Conservation (phyloP, 495 filamentous ascomycete species). For the Xylaria scruposa region DNA sequence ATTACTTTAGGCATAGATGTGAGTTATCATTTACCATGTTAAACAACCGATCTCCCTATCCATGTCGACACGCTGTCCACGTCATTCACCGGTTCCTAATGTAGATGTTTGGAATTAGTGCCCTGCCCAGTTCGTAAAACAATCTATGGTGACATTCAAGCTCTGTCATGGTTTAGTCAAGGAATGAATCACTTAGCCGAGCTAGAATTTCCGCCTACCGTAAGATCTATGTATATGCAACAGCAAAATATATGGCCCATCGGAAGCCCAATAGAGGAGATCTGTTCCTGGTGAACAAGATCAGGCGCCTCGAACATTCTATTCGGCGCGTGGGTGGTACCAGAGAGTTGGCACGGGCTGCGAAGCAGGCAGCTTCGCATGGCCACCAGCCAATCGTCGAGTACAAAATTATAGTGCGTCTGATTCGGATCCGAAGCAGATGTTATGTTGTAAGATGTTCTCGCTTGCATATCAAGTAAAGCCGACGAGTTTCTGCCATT, state of each 20-base stretch:
- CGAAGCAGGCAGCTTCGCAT: constrained; percentile 6
- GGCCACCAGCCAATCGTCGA: neutral
- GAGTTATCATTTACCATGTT: constrained; percentile 26
- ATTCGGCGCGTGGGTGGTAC: constrained; percentile 8
- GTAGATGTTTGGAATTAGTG: neutral
- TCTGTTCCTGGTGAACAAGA: neutral
- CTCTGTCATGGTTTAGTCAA: neutral
- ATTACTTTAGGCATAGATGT: constrained; percentile 26
- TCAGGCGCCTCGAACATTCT: neutral
- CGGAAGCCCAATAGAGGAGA: neutral
- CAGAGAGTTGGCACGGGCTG: constrained; percentile 10
- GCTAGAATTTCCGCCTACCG: neutral
- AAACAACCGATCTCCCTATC: constrained; percentile 1
- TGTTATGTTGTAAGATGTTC: constrained; percentile 15
- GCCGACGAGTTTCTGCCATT: neutral
- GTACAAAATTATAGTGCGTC: constrained; percentile 7
- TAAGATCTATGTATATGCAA: neutral
- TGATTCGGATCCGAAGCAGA: constrained; percentile 16
- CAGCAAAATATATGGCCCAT: neutral
- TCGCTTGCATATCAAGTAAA: neutral
- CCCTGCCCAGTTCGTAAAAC: neutral
- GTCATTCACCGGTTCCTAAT: constrained; percentile 9
- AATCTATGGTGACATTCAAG: neutral
- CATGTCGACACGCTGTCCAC: constrained; percentile 25
- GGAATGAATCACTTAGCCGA: neutral